A percentile compares a stretch with the other conserved stretches of the same genome.
phyloP scores from a whole-genome alignment of 2,329 filamentous ascomycete species.

The Elsinoe perseae region DNA sequence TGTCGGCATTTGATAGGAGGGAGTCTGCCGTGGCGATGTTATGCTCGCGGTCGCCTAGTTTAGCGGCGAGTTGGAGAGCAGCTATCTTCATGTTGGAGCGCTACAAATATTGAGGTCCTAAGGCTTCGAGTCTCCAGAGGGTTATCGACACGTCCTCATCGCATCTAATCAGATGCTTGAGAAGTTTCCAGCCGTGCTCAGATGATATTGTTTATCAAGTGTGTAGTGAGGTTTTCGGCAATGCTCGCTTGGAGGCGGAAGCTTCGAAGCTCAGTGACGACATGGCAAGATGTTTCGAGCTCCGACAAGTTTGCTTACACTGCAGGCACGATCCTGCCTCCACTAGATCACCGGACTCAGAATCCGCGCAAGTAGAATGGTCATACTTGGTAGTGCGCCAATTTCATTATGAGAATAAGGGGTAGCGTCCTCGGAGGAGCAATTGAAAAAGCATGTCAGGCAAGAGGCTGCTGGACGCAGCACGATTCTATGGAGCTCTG shows the following conservation, averaged over 20 bases:
- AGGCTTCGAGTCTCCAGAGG: too few relatives aligned
- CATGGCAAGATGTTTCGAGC: conserved; percentile 7
- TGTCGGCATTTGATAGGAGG: conserved; percentile 44
- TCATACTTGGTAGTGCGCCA: background rate
- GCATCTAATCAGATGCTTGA: background rate
- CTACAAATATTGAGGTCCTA: background rate
- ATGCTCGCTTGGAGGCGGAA: background rate
- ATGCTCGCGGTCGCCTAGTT: conserved; percentile 60
- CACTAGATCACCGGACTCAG: background rate
- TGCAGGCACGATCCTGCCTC: background rate
- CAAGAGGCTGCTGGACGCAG: conserved; percentile 44
- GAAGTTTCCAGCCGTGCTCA: too few relatives aligned
- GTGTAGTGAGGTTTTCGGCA: background rate
- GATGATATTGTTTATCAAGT: too few relatives aligned
- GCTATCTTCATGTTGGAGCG: conserved; percentile 52
- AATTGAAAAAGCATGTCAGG: conserved; percentile 37
- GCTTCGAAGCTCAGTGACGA: conserved; percentile 3
- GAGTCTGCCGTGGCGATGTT: conserved; percentile 63
- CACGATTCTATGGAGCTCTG: conserved; percentile 43
- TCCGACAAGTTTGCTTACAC: too few relatives aligned
- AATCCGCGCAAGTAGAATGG: background rate
- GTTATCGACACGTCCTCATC: background rate
- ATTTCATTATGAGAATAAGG: background rate
- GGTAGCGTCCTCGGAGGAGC: background rate
- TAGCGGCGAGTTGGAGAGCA: conserved; percentile 64